Percentiles rank a stretch among this genome's conserved stretches.
These are phyloP conservation scores for Pochonia chlamydosporia DNA, from an alignment of 2,329 filamentous ascomycete species.

Conservation along the genomic window DNA sequence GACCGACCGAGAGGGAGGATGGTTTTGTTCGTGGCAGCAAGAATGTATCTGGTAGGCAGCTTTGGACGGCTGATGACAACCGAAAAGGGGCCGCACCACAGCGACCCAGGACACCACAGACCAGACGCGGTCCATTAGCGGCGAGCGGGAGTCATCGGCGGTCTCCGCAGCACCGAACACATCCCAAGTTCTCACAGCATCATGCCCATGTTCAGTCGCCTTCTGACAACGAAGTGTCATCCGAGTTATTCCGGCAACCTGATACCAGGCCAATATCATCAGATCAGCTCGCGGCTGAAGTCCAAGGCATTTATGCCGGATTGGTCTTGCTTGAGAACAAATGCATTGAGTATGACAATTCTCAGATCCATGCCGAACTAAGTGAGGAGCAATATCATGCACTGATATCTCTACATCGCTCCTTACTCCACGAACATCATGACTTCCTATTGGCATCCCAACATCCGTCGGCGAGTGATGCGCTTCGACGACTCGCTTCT, in stretches of 20 bases:
- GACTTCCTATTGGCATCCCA: conserved; percentile 85
- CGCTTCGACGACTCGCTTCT: conserved; percentile 61
- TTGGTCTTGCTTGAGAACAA: conserved; percentile 83
- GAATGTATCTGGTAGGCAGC: conserved; percentile 16
- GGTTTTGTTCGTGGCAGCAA: conserved; percentile 21
- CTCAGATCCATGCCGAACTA: conserved; percentile 40
- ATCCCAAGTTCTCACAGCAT: conserved; percentile 1
- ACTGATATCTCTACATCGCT: conserved; percentile 74
- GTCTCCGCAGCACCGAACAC: conserved; percentile 4
- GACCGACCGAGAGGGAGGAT: conserved; percentile 7
- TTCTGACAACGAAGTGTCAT: conserved; percentile 3
- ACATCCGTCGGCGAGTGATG: conserved; percentile 69
- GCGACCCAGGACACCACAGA: conserved; percentile 7
- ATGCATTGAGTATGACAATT: conserved; percentile 75
- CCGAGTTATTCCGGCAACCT: conserved; percentile 34
- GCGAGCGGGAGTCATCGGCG: conserved; percentile 3
- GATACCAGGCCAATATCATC: conserved; percentile 66
- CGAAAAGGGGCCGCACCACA: neutral
- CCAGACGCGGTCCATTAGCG: neutral
- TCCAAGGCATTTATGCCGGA: conserved; percentile 78
- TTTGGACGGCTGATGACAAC: conserved; percentile 23
- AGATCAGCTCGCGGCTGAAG: conserved; percentile 73
- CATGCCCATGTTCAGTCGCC: neutral
- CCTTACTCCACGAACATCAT: conserved; percentile 74
- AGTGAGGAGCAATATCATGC: conserved; percentile 76